Evolutionary conservation across 176 grass and related monocot species (phyloP), one percentile per base, ranked within the genome.

Genomic region (sorghum (Sorghum bicolor)): DNA sequence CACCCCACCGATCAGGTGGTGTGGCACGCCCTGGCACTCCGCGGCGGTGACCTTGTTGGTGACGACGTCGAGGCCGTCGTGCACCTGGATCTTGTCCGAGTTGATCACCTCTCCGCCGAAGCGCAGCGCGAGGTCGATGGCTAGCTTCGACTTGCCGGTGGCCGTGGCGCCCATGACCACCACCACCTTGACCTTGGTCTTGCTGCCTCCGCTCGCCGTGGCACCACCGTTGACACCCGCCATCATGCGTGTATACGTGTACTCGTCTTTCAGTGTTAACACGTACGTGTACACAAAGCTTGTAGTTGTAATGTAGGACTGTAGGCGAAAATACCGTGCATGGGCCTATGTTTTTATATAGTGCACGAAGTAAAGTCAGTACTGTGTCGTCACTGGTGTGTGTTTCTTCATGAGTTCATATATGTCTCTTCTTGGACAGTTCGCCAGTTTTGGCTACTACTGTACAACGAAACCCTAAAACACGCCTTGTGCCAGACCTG

Each of bases 41-140:
- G 62, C 74, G 5, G 83, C 45, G 2, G 87, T 67, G 2, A 96
- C 89, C 71, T 99, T 99, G 88, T 99, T 99, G 13, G 93, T 96
- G 5, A 91, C 70, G 17, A 99, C 86, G 37, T 92, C 83, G 0
- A 99, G 90, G 24, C 97, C 97, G 2, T 58, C 36, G 43, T 94
- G 89, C 6, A 96, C 4, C 55, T 99, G 97, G 81, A 99, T 99
- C 81, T 99, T 99, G 37, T 99, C 97, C 0, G 91, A 96, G 22
- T 96, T 99, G 17, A 99, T 78, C 0, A 99, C 88, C 70, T 99
- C 91, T 0, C 97, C 97, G 11, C 87, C 60, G 43, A 94, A 83
- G 6, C 41, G 88, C 62, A 60, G 78, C 9, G 97, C 97, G 20
- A 99, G 83, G 50, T 94, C 86, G 79, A 99, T 80, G 5, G 97